Percentiles rank a stretch among this genome's conserved stretches.
Conservation (phyloP, 768 basidiomycete genomes). For the Rickenella mellea region DNA sequence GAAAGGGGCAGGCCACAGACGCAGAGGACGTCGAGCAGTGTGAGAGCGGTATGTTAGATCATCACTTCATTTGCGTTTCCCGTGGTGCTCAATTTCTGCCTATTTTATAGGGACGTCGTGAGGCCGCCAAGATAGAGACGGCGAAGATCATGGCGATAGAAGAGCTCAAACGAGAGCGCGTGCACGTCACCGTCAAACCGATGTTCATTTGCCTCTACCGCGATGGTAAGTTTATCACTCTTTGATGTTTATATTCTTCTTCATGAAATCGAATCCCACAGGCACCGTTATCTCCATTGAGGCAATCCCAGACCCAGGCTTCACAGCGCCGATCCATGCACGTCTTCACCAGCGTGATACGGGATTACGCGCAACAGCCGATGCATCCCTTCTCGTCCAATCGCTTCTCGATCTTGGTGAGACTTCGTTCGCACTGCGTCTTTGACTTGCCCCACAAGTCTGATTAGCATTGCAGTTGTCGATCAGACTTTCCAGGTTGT, state of each 20-base stretch:
- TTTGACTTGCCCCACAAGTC: not conserved
- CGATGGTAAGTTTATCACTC: constrained; percentile 35
- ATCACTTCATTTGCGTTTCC: not conserved
- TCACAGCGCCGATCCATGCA: constrained; percentile 47
- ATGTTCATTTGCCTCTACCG: constrained; percentile 62
- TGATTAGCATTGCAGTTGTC: constrained; percentile 55
- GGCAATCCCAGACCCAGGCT: constrained; percentile 31
- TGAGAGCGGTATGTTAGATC: not conserved
- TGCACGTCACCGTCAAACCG: constrained; percentile 49
- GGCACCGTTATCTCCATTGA: constrained; percentile 59
- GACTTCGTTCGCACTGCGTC: constrained; percentile 9
- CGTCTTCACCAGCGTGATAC: constrained; percentile 52
- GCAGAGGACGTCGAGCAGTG: constrained; percentile 5
- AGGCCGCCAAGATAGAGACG: not conserved
- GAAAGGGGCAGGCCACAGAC: constrained; percentile 12
- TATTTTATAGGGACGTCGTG: not conserved
- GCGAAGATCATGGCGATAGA: constrained; percentile 22
- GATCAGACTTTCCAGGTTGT: constrained; percentile 61
- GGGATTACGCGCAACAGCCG: constrained; percentile 49
- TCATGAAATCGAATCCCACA: constrained; percentile 18
- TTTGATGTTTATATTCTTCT: too few relatives aligned
- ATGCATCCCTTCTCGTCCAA: constrained; percentile 61
- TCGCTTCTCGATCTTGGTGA: constrained; percentile 49
- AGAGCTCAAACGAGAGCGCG: constrained; percentile 42
- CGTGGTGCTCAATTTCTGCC: not conserved